These are phyloP conservation scores for Suhomyces canberraensis DNA, from an alignment of 805 yeast species.

Conservation along the genomic window DNA sequence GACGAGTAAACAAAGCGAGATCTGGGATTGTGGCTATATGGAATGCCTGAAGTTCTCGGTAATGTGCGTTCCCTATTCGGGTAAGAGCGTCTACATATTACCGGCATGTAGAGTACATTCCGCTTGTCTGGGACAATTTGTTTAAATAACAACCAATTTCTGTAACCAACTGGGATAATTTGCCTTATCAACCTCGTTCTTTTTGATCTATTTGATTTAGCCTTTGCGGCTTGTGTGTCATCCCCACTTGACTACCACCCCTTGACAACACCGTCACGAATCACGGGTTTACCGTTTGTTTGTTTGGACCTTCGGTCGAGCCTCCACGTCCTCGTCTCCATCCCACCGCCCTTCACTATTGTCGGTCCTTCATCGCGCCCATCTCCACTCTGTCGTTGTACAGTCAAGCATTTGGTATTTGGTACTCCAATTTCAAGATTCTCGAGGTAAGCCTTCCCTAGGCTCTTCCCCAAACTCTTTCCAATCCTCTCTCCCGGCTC, in stretches of 20 bases:
- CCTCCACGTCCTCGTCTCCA: neutral
- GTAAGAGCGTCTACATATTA: neutral
- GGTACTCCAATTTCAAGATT: too few species aligned
- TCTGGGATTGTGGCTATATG: too few species aligned
- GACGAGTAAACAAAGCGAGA: too few species aligned
- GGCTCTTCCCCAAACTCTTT: neutral
- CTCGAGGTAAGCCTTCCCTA: too few species aligned
- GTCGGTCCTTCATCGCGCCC: neutral
- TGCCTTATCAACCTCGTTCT: conserved; percentile 4
- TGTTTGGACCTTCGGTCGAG: neutral
- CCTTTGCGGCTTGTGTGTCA: neutral
- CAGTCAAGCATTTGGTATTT: too few species aligned
- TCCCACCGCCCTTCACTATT: neutral
- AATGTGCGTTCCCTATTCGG: neutral
- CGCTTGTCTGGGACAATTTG: neutral
- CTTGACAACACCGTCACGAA: neutral
- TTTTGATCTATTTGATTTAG: conserved; percentile 1
- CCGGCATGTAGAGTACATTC: conserved; percentile 1
- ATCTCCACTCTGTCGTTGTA: too few species aligned
- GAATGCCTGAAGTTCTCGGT: too few species aligned
- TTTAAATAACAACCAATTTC: conserved; percentile 8
- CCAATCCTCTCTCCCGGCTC: neutral
- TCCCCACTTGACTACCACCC: neutral
- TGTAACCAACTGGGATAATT: conserved; percentile 1
- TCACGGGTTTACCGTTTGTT: neutral